phyloP scores from a whole-genome alignment of 2,329 filamentous ascomycete species.

The Aspergillus nomiae region DNA sequence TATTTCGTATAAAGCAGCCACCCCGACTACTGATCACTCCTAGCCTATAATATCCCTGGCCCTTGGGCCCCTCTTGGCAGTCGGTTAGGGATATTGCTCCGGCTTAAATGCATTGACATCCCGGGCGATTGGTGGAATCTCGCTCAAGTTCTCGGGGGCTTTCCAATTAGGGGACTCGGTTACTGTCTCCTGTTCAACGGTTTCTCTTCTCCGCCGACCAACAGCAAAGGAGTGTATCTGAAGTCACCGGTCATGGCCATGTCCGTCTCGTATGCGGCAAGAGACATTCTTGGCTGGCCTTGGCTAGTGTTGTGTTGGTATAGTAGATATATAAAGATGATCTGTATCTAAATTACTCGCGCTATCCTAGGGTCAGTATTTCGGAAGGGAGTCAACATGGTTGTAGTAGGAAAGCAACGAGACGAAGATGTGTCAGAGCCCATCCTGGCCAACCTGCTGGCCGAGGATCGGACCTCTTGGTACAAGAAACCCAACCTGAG shows the following conservation, averaged over 20 bases:
- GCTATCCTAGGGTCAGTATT: background rate
- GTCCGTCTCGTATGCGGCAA: background rate
- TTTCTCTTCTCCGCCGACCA: background rate
- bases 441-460: constrained; percentile 21
- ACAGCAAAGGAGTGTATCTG: background rate
- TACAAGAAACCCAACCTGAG: constrained; percentile 63
- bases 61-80: background rate
- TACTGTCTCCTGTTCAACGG: background rate
- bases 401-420: constrained; percentile 24
- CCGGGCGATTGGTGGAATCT: background rate
- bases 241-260: background rate
- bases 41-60: background rate
- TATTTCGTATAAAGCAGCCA: background rate
- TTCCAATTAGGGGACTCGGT: background rate
- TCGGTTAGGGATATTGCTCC: background rate
- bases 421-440: constrained; percentile 28
- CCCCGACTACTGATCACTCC: background rate
- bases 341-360: background rate
- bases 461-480: constrained; percentile 50
- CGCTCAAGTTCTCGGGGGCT: background rate
- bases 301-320: too few relatives aligned
- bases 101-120: background rate
- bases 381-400: constrained; percentile 17
- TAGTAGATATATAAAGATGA: background rate
- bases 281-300: background rate